Evolutionary conservation across 1,284 basidiomycete genomes (phyloP).

Genomic region (Ceratobasidium sp.): DNA sequence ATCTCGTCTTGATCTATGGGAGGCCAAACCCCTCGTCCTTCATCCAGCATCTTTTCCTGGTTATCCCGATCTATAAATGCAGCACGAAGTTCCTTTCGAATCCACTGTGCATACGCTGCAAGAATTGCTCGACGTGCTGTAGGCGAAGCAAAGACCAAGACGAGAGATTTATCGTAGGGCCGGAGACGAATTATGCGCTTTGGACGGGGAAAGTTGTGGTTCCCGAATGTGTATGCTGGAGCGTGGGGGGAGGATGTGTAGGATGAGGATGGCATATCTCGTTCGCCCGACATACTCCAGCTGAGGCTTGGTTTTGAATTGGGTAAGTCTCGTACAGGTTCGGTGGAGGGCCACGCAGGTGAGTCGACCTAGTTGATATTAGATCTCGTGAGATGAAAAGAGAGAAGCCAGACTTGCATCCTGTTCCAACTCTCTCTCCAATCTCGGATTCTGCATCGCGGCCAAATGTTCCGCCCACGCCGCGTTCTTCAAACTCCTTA

Average conservation of each 20-base stretch:
- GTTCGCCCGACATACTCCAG: slow-evolving; percentile 34
- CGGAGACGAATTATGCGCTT: slow-evolving; percentile 8
- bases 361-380: background rate
- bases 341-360: slow-evolving; percentile 11
- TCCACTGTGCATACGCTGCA: slow-evolving; percentile 15
- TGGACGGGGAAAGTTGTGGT: slow-evolving; percentile 30
- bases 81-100: background rate
- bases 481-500: slow-evolving; percentile 13
- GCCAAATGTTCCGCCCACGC: slow-evolving; percentile 33
- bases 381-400: background rate
- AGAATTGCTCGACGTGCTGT: slow-evolving; percentile 22
- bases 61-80: slow-evolving; percentile 13
- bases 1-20: background rate
- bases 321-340: background rate
- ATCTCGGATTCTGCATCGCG: slow-evolving; percentile 35
- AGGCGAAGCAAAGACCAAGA: slow-evolving; percentile 28
- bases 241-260: background rate
- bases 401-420: background rate
- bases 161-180: background rate
- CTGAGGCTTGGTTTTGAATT: background rate
- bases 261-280: background rate
- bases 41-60: background rate
- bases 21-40: slow-evolving; percentile 4
- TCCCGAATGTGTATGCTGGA: background rate
- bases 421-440: background rate